Evolutionary conservation across 805 yeast genomes (phyloP), one percentile per base, ranked within the genome.

Genomic region (Spathaspora sp.): DNA sequence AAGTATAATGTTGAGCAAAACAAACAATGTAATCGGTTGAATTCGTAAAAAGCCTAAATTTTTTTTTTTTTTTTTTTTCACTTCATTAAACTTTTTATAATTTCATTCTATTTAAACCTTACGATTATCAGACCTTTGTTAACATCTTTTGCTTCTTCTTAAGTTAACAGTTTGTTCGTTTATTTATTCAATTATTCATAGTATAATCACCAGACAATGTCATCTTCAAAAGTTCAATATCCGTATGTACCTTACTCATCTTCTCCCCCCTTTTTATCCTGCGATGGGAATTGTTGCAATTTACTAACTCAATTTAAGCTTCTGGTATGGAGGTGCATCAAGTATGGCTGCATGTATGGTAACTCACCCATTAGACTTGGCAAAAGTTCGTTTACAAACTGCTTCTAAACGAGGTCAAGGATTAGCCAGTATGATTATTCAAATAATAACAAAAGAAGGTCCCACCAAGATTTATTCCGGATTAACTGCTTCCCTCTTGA

Each of bases 351-450:
- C 89, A 7, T 82, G 86, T 63, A 57, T 81, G 39, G 80, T 79
- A 46, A 85, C 90, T 1, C 97, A 89, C 68, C 97, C 97, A 3
- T 72, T 89, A 53, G 97, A 89, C 65, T 73, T 89, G 43, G 94
- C 96, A 2, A 89, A 89, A 62, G 96, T 91, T 8, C 80, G 96
- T 48, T 73, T 89, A 64, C 97, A 89, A 65, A 86, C 96, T 0
- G 91, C 96, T 2, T 63, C 78, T 0, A 71, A 67, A 11, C 86
- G 88, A 3, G 89, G 89, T 42, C 86, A 82, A 50, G 74, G 83
- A 0, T 73, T 89, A 56, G 63, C 80, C 7, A 70, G 80, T 6
- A 86, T 89, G 80, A 76, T 87, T n/a, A 65, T 67, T 39, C 77
- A 75, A 48, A 86, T 88, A 17, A 68, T 83, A 26, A 74, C 69